These are phyloP conservation scores for Anastatica hierochuntica DNA, from an alignment of 345 rosid genomes.

Conservation along the genomic window DNA sequence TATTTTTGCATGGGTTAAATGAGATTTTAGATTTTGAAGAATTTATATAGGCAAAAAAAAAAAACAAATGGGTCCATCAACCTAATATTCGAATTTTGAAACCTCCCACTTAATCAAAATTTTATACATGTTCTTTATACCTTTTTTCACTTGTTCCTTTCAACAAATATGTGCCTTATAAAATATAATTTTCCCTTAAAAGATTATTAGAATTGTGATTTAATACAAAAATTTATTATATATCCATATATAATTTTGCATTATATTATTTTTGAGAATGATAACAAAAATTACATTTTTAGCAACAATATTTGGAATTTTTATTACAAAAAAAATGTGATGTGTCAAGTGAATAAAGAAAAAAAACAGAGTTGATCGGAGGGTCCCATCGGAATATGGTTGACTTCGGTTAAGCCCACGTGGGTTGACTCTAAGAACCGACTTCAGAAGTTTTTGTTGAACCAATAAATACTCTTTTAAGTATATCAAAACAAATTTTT, in stretches of 20 bases:
- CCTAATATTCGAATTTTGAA: constrained; percentile 22
- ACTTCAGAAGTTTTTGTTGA: constrained; percentile 7
- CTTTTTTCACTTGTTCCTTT: constrained; percentile 9
- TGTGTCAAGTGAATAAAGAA: constrained; percentile 14
- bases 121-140: constrained; percentile 5
- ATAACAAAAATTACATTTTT: not conserved
- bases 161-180: constrained; percentile 11
- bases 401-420: constrained; percentile 22
- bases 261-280: too few species aligned
- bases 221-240: not conserved
- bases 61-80: constrained; percentile 20
- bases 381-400: constrained; percentile 15
- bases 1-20: constrained; percentile 22
- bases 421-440: constrained; percentile 22
- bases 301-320: constrained; percentile 10
- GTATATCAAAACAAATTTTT: too few species aligned
- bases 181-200: not conserved
- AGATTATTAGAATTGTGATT: not conserved
- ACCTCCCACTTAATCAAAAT: constrained; percentile 19
- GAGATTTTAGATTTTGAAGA: too few species aligned
- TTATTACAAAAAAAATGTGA: constrained; percentile 2
- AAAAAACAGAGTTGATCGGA: not conserved
- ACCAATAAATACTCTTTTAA: constrained; percentile 5
- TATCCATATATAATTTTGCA: not conserved
- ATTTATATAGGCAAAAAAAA: constrained; percentile 23